Evolutionary conservation across 495 filamentous ascomycete species (phyloP), one percentile per base, ranked within the genome.

Genomic region (Rostrohypoxylon terebratum): DNA sequence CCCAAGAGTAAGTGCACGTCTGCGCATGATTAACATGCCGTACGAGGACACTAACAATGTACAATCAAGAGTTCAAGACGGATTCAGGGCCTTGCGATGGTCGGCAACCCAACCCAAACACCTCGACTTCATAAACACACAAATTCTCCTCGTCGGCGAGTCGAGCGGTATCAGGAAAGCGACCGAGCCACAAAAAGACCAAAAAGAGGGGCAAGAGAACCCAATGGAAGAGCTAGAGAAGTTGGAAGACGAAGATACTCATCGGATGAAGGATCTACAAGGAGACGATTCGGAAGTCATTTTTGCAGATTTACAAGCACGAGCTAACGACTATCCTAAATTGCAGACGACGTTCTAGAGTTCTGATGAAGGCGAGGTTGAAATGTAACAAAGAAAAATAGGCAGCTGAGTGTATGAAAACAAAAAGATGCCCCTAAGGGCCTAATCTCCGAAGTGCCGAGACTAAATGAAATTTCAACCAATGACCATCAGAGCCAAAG

Each of bases 101-200:
- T 83, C 89, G 40, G 87, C 92, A 0, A 81, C 93, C 7, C 80
- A 88, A 61, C 93, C 94, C 0, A 88, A 94, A 60, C 88, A 94
- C 75, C 83, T 97, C 50, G 87, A 97, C 66, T 93, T 92, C 75
- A 85, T 85, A 21, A 92, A 93, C 72, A 87, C 93, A 0, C 94
- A 97, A 76, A 88, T 97, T 59, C 81, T 97, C 16, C 84, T 97
- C 67, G 89, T 97, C 68, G 94, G 95, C 20, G 90, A 94, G 73
- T 87, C 86, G 0, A 83, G 88, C 1, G 87, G 87, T 6, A 75
- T 92, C 33, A 83, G 84, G 8, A 92, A 90, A 72, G 91, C 91
- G 0, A 79, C 86, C 0, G 81, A 87, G 67, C 80, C 77, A n/a
- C 84, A 85, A 25, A 87, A 86, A 59, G 86, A 89, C 69, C 81